These are phyloP conservation scores for Salinomyces thailandicus DNA, from an alignment of 2,329 filamentous ascomycete genomes.

Conservation along the genomic window DNA sequence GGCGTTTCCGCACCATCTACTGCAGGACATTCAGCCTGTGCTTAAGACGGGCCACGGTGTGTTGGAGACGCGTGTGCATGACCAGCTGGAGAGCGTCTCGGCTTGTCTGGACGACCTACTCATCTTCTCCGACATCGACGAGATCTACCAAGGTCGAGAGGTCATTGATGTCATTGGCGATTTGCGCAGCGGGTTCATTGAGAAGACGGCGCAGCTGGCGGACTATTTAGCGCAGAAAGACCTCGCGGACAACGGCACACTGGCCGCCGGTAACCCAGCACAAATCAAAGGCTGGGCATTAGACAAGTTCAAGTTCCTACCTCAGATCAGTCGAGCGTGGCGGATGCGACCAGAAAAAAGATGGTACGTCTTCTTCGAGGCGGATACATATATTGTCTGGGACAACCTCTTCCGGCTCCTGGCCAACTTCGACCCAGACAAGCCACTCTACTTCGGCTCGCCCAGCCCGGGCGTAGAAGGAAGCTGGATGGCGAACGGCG, in stretches of 20 bases:
- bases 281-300: slow-evolving; percentile 34
- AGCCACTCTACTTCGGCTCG: slow-evolving; percentile 40
- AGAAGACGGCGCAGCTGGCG: slow-evolving; percentile 2
- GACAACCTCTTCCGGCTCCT: slow-evolving; percentile 36
- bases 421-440: slow-evolving; percentile 34
- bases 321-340: slow-evolving; percentile 37
- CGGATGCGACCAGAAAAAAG: slow-evolving; percentile 33
- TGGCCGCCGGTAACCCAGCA: slow-evolving; percentile 2
- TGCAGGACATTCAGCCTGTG: slow-evolving; percentile 37
- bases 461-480: slow-evolving; percentile 29
- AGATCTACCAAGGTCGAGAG: slow-evolving; percentile 30
- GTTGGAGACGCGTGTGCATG: slow-evolving; percentile 29
- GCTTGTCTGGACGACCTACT: slow-evolving; percentile 40
- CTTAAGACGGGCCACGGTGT: slow-evolving; percentile 43
- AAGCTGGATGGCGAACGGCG: slow-evolving; percentile 30
- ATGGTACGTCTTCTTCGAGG: slow-evolving; percentile 46
- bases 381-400: slow-evolving; percentile 39
- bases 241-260: slow-evolving; percentile 10
- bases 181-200: slow-evolving; percentile 3
- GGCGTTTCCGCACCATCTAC: slow-evolving; percentile 30
- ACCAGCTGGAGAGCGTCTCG: slow-evolving; percentile 44
- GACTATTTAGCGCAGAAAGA: slow-evolving; percentile 7
- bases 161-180: slow-evolving; percentile 12
- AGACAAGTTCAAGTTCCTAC: slow-evolving; percentile 45
- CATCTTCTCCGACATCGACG: slow-evolving; percentile 40